These are phyloP conservation scores for Talaromyces nanjingensis DNA, from an alignment of 495 filamentous ascomycete genomes.

Conservation along the genomic window DNA sequence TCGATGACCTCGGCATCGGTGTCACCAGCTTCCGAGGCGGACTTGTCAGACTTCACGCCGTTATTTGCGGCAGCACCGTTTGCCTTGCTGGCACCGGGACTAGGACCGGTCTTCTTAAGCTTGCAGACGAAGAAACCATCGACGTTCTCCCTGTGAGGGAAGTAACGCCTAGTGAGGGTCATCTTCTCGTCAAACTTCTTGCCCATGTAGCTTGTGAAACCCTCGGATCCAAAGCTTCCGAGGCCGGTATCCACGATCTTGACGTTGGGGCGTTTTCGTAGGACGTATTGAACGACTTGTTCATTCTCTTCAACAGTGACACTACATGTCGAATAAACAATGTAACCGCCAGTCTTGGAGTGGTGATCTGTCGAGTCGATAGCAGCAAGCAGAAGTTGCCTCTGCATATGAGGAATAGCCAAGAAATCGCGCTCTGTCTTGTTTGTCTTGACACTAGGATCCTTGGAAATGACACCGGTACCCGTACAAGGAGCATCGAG, in stretches of 20 bases:
- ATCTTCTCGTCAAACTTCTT: constrained; percentile 84
- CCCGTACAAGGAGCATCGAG: constrained; percentile 79
- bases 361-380: constrained; percentile 90
- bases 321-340: constrained; percentile 91
- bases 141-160: constrained; percentile 92
- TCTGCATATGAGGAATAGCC: constrained; percentile 83
- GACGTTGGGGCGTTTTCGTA: constrained; percentile 86
- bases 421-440: constrained; percentile 93
- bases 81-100: constrained; percentile 48
- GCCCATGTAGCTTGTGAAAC: constrained; percentile 79
- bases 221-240: constrained; percentile 79
- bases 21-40: constrained; percentile 16
- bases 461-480: constrained; percentile 90
- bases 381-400: constrained; percentile 84
- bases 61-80: constrained; percentile 18
- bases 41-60: constrained; percentile 15
- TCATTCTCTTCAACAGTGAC: constrained; percentile 94
- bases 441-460: constrained; percentile 92
- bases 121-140: constrained; percentile 99
- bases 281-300: constrained; percentile 84
- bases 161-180: constrained; percentile 81
- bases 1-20: constrained; percentile 28
- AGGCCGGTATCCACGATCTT: constrained; percentile 88
- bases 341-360: constrained; percentile 81
- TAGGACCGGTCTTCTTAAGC: constrained; percentile 84